Evolutionary conservation across 257 asterid species (phyloP).

Genomic region (Salvia splendens): DNA sequence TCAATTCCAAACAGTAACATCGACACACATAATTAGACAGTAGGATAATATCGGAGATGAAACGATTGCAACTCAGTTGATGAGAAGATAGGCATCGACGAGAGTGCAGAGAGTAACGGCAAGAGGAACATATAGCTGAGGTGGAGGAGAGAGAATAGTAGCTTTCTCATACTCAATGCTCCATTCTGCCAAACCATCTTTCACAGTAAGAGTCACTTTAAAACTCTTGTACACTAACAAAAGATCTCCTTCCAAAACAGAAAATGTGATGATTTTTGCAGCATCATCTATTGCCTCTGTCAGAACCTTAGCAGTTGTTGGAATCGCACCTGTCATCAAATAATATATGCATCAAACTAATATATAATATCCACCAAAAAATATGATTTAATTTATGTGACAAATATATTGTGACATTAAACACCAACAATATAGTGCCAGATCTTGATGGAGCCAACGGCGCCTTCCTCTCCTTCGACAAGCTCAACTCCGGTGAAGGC

Average conservation of each 20-base stretch:
- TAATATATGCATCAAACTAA: too few relatives aligned
- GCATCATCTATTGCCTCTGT: constrained; percentile 33
- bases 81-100: constrained; percentile 33
- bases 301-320: constrained; percentile 16
- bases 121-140: constrained; percentile 28
- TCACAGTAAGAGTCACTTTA: constrained; percentile 14
- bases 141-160: constrained; percentile 15
- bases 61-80: neutral
- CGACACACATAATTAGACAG: too few relatives aligned
- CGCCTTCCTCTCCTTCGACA: constrained; percentile 40
- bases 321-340: constrained; percentile 19
- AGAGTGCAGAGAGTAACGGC: neutral
- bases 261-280: constrained; percentile 24
- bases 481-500: constrained; percentile 27
- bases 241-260: constrained; percentile 30
- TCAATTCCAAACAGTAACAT: too few relatives aligned
- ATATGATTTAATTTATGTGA: too few relatives aligned
- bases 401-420: too few relatives aligned
- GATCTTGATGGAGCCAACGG: constrained; percentile 33
- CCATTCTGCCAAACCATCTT: constrained; percentile 36
- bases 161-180: constrained; percentile 34
- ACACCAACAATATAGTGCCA: constrained; percentile 40
- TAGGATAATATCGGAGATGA: too few relatives aligned
- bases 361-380: too few relatives aligned
- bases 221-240: constrained; percentile 34